phyloP scores from a whole-genome alignment of 345 rosid species.

The Clausena lansium region DNA sequence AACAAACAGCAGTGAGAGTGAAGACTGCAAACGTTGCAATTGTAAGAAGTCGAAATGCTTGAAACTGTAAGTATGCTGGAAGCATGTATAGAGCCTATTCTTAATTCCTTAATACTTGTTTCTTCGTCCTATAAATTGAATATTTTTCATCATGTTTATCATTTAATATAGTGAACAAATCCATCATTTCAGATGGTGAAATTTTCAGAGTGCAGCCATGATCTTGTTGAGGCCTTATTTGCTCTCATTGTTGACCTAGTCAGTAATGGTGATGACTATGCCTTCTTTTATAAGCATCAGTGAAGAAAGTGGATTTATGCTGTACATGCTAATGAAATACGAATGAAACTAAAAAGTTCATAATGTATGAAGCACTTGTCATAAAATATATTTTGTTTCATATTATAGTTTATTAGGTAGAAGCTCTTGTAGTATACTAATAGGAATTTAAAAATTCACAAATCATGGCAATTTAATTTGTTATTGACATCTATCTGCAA shows the following conservation, averaged over 20 bases:
- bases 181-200: neutral
- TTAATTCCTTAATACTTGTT: neutral
- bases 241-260: neutral
- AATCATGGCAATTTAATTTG: neutral
- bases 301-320: neutral
- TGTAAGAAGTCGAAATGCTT: conserved; percentile 44
- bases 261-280: neutral
- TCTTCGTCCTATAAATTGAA: neutral
- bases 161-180: neutral
- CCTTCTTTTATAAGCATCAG: neutral
- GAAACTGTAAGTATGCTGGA: conserved; percentile 44
- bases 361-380: neutral
- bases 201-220: neutral
- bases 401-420: neutral
- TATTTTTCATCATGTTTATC: neutral
- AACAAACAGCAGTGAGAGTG: conserved; percentile 11
- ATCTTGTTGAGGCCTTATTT: neutral
- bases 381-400: neutral
- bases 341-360: neutral
- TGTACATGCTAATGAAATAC: neutral
- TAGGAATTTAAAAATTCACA: neutral
- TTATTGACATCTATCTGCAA: neutral
- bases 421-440: neutral
- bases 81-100: neutral
- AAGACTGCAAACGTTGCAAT: conserved; percentile 38